Evolutionary conservation across 2,329 filamentous ascomycete genomes (phyloP).

Genomic region (Fusarium incarnatum): DNA sequence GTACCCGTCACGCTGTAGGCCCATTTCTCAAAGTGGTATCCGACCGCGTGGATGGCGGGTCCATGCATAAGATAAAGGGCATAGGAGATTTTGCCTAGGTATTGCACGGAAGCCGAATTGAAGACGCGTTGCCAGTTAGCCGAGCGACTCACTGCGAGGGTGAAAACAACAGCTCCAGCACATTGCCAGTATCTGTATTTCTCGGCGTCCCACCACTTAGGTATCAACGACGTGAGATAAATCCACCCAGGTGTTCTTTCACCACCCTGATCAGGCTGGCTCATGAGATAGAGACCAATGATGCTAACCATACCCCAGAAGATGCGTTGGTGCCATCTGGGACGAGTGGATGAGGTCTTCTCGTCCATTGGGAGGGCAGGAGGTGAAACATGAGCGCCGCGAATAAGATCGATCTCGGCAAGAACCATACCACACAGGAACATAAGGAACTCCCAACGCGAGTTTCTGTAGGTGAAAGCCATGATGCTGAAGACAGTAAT

Average conservation of each 20-base stretch:
- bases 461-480: conserved; percentile 60
- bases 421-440: conserved; percentile 67
- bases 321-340: conserved; percentile 27
- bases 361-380: conserved; percentile 44
- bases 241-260: conserved; percentile 66
- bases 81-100: conserved; percentile 71
- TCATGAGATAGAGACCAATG: conserved; percentile 63
- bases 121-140: conserved; percentile 63
- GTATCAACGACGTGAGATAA: conserved; percentile 60
- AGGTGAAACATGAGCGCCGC: conserved; percentile 57
- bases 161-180: conserved; percentile 64
- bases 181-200: conserved; percentile 69
- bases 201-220: conserved; percentile 61
- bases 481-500: conserved; percentile 56
- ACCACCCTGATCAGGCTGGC: conserved; percentile 52
- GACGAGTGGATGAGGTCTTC: conserved; percentile 20
- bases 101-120: conserved; percentile 62
- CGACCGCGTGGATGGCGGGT: conserved; percentile 64
- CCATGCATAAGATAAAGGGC: conserved; percentile 72
- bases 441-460: conserved; percentile 66
- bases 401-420: conserved; percentile 65
- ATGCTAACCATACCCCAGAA: conserved; percentile 60
- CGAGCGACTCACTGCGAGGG: conserved; percentile 62
- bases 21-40: conserved; percentile 63
- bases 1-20: conserved; percentile 61